Conservation (phyloP, 306 rosid species). For the Vicia faba region DNA sequence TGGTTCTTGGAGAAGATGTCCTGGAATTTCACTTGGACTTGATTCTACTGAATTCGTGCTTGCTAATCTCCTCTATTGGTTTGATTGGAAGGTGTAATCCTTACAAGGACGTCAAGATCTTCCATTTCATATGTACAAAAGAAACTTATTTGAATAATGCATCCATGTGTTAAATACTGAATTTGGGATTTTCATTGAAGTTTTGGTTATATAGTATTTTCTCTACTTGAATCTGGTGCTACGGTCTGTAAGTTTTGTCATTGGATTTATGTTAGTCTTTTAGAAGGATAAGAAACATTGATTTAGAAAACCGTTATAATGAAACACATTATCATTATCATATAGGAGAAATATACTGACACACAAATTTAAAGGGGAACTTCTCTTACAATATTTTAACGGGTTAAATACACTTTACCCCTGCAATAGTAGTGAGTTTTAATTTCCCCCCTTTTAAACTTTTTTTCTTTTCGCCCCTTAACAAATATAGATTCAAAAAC, state of each 20-base stretch:
- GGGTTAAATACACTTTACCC: no score
- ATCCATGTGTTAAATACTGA: not conserved
- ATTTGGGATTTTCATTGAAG: not conserved
- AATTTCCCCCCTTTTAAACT: no score
- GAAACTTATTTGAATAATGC: not conserved
- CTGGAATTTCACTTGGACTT: constrained; percentile 34
- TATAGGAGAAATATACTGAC: not conserved
- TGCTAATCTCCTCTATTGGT: constrained; percentile 41
- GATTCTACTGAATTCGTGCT: constrained; percentile 20
- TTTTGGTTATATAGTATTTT: not conserved
- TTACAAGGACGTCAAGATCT: no score
- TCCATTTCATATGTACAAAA: not conserved
- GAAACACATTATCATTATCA: not conserved
- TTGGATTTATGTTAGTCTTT: not conserved
- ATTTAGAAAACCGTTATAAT: not conserved
- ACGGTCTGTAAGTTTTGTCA: not conserved
- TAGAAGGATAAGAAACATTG: not conserved
- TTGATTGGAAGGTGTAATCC: constrained; percentile 40
- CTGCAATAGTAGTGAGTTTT: no score
- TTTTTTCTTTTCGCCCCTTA: no score
- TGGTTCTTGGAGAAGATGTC: constrained; percentile 31
- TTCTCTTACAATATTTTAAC: no score
- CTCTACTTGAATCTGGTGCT: not conserved
- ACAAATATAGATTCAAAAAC: no score
- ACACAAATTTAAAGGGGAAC: not conserved